These are phyloP conservation scores for Hanseniaspora hatyaiensis DNA, from an alignment of 805 yeast species.

Conservation along the genomic window DNA sequence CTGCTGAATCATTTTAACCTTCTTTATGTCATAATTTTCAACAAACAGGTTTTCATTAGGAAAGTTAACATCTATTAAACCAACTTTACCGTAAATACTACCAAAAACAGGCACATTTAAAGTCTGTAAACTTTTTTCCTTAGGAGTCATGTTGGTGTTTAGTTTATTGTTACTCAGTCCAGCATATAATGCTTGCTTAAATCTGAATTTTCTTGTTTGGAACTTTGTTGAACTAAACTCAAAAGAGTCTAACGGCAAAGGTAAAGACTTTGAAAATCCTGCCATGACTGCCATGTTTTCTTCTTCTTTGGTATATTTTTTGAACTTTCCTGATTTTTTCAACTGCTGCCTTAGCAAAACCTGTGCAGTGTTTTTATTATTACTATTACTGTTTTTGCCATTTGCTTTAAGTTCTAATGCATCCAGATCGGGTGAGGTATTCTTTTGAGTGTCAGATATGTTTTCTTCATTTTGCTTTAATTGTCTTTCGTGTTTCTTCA, in stretches of 20 bases:
- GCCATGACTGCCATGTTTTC: constrained; percentile 85
- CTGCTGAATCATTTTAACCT: constrained; percentile 9
- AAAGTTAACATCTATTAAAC: constrained; percentile 13
- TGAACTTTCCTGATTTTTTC: constrained; percentile 15
- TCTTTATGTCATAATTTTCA: constrained; percentile 14
- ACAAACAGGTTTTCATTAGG: constrained; percentile 12
- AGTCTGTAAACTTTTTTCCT: constrained; percentile 14
- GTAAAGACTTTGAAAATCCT: constrained; percentile 70
- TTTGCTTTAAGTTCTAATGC: not conserved
- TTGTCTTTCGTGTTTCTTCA: constrained; percentile 30
- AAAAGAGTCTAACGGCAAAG: constrained; percentile 72
- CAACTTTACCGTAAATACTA: constrained; percentile 11
- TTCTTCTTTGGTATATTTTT: constrained; percentile 69
- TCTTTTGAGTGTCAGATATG: not conserved
- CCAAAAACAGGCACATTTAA: constrained; percentile 12
- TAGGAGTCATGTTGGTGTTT: constrained; percentile 1
- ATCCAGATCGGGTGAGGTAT: not conserved
- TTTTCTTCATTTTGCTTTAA: constrained; percentile 26
- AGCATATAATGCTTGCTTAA: constrained; percentile 48
- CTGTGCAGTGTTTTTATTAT: constrained; percentile 13
- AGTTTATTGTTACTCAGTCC: constrained; percentile 12
- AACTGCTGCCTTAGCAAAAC: constrained; percentile 12
- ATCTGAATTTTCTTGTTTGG: constrained; percentile 63
- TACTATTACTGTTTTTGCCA: not conserved
- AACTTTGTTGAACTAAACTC: constrained; percentile 58